Evolutionary conservation across 1,139 yeast species (phyloP).

Genomic region (Magnusiomyces sp.): DNA sequence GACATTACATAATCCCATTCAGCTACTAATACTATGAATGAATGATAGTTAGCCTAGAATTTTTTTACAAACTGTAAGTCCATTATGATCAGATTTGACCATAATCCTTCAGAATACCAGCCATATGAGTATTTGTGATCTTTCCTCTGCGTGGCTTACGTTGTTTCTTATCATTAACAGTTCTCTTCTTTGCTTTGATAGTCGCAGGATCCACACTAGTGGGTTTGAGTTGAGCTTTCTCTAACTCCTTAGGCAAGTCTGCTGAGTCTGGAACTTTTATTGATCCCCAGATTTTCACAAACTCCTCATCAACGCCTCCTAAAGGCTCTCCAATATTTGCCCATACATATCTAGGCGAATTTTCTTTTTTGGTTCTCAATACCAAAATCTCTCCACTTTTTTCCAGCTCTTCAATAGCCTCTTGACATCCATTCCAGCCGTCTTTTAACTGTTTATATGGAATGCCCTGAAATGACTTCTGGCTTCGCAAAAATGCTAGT

Average conservation of each 20-base stretch:
- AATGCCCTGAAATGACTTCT: conserved; percentile 81
- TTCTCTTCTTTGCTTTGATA: conserved; percentile 47
- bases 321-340: conserved; percentile 70
- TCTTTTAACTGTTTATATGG: conserved; percentile 85
- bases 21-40: too few relatives aligned
- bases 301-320: conserved; percentile 74
- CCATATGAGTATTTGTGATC: conserved; percentile 93
- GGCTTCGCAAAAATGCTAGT: conserved; percentile 63
- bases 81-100: conserved; percentile 8
- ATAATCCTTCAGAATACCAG: conserved; percentile 88
- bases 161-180: conserved; percentile 60
- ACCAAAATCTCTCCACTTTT: conserved; percentile 69
- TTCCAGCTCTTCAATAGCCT: conserved; percentile 70
- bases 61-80: too few relatives aligned
- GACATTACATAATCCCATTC: too few relatives aligned
- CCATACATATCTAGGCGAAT: conserved; percentile 87
- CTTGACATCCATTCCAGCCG: conserved; percentile 93
- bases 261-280: conserved; percentile 75
- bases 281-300: conserved; percentile 68
- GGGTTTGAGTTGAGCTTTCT: conserved; percentile 84
- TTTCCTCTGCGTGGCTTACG: conserved; percentile 89
- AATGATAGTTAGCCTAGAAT: too few relatives aligned
- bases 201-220: conserved; percentile 96
- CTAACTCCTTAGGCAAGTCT: conserved; percentile 67
- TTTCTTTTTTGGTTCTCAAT: conserved; percentile 83